Conservation (phyloP, 1,284 basidiomycete species). For the Naganishia sp. region DNA sequence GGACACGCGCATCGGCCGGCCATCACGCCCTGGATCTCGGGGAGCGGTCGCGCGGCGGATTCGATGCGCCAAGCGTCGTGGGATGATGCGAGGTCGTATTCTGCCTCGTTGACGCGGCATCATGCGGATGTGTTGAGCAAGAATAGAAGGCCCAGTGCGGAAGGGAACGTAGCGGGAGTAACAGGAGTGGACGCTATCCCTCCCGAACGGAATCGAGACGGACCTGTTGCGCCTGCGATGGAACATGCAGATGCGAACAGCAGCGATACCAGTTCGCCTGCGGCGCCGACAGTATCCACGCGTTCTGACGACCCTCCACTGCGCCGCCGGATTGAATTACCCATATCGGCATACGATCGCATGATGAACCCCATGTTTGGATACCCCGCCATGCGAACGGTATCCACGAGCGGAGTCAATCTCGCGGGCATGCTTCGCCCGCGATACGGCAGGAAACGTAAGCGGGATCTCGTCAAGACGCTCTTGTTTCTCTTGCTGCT, state of each 20-base stretch:
- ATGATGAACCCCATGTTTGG: constrained; percentile 52
- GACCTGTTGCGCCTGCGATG: too few species aligned
- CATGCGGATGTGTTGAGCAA: constrained; percentile 44
- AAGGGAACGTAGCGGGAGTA: neutral
- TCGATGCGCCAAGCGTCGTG: constrained; percentile 27
- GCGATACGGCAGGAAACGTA: constrained; percentile 47
- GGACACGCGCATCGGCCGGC: constrained; percentile 7
- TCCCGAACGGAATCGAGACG: too few species aligned
- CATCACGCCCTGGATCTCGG: constrained; percentile 11
- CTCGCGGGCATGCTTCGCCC: constrained; percentile 39
- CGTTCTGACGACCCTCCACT: neutral
- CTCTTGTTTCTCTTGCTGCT: constrained; percentile 53
- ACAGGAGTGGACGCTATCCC: neutral
- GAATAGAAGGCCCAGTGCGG: constrained; percentile 6
- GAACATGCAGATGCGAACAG: too few species aligned
- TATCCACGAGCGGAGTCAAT: constrained; percentile 24
- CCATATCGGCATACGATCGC: constrained; percentile 33
- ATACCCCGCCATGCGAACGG: constrained; percentile 43
- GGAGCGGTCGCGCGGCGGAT: constrained; percentile 18
- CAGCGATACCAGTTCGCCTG: neutral
- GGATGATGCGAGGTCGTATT: constrained; percentile 42
- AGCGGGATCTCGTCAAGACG: constrained; percentile 53
- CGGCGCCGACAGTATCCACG: neutral
- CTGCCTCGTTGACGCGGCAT: constrained; percentile 43
- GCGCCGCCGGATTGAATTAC: constrained; percentile 19